These are phyloP conservation scores for Fusarium sp. DNA, from an alignment of 2,329 filamentous ascomycete genomes.

Conservation along the genomic window DNA sequence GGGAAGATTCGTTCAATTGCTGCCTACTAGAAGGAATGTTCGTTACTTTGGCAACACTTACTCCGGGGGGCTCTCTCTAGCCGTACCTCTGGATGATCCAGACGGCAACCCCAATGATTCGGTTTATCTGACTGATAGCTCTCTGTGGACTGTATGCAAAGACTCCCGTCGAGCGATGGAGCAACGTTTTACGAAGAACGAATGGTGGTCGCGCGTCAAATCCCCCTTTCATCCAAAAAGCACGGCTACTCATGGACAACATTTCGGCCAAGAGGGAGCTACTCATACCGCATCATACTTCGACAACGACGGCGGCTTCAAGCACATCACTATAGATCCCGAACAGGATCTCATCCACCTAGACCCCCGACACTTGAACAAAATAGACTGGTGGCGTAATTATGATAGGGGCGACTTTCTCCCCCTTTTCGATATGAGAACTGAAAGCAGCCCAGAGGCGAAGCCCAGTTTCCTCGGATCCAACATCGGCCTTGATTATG, in stretches of 20 bases:
- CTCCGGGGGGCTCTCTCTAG: background rate
- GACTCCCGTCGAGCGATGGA: conserved; percentile 33
- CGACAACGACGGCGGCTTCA: background rate
- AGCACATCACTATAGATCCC: conserved; percentile 22
- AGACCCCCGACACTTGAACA: conserved; percentile 2
- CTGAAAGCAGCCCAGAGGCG: rapidly evolving
- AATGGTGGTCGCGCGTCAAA: conserved; percentile 32
- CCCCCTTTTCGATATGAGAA: background rate
- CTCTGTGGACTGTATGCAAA: conserved; percentile 21
- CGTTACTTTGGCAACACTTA: background rate
- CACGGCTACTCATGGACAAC: background rate
- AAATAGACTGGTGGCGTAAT: conserved; percentile 9
- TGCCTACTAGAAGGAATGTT: background rate
- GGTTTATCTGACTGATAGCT: conserved; percentile 28
- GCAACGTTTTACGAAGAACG: conserved; percentile 15
- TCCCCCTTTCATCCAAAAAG: conserved; percentile 1
- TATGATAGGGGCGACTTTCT: background rate
- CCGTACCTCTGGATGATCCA: conserved; percentile 14
- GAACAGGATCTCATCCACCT: conserved; percentile 22
- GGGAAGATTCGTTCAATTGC: background rate
- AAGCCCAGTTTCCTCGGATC: conserved; percentile 19
- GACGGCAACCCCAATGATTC: conserved; percentile 26
- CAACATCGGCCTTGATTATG: conserved; percentile 30
- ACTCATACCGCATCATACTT: conserved; percentile 25
- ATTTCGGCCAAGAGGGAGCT: rapidly evolving